Evolutionary conservation across 176 grass and related monocot species (phyloP), one percentile per base, ranked within the genome.

Genomic region (Carex littledalei): DNA sequence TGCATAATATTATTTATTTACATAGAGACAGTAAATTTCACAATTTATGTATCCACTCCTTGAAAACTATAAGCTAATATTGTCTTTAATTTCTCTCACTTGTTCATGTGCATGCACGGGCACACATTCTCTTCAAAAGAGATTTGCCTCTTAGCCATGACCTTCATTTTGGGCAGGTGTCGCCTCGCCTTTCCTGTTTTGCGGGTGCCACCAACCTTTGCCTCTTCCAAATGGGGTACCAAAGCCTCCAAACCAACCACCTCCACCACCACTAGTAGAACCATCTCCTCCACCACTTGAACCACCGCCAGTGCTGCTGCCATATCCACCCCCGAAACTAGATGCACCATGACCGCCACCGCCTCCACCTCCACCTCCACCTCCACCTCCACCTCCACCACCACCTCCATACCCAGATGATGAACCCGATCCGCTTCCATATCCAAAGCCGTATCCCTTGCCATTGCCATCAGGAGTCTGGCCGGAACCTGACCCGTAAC

Each of bases 401-500:
- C 89, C 84, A 24, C 84, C 61, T 56, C 84, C 68, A 39, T 57
- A 55, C 11, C 45, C 32, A 20, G 81, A 60, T 53, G 78, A 84
- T 2, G 88, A 78, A 62, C 88, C 88, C 0, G 84, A 81, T 26
- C 88, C 87, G 64, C 60, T 87, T 54, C 76, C 90, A 49, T 84
- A 91, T 39, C 88, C 94, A 21, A 79, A 86, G 17, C 88, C 88
- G 0, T 59, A 73, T 10, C 86, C 85, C 0, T 58, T 84, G n/a
- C 71, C 92, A 4, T 73, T 59, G 50, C 77, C 84, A 43, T 87
- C 79, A 9, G 80, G 58, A 41, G 49, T 71, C 21, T 85, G 81
- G 81, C 84, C 79, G 15, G 90, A 91, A 77, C 89, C 91, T 49
- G 89, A 90, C 17, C 94, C 90, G 21, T 85, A 92, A 21, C 89